phyloP scores from a whole-genome alignment of 768 basidiomycete genomes.

The Rhodocollybia butyracea region DNA sequence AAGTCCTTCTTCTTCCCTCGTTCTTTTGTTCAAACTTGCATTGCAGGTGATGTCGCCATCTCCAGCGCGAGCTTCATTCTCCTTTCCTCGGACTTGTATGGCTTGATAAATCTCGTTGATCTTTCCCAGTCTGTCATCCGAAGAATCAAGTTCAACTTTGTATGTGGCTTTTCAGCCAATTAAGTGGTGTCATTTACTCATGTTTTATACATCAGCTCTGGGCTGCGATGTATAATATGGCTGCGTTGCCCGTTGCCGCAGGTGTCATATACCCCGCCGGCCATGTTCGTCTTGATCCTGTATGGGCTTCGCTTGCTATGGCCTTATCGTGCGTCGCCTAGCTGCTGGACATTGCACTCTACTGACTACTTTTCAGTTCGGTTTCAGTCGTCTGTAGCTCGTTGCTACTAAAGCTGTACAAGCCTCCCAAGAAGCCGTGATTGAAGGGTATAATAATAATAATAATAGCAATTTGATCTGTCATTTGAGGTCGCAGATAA shows the following conservation, averaged over 20 bases:
- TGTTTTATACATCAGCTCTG: slow-evolving; percentile 41
- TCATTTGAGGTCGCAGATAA: too few species aligned
- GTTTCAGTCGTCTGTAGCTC: slow-evolving; percentile 64
- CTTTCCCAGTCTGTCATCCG: slow-evolving; percentile 64
- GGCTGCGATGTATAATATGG: slow-evolving; percentile 66
- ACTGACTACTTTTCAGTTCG: slow-evolving; percentile 35
- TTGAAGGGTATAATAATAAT: too few species aligned
- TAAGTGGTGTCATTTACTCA: neutral
- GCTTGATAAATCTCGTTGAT: slow-evolving; percentile 57
- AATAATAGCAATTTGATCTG: too few species aligned
- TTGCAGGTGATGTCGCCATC: slow-evolving; percentile 60
- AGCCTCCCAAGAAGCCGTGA: slow-evolving; percentile 11
- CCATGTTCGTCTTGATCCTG: slow-evolving; percentile 64
- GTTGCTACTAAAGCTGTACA: slow-evolving; percentile 53
- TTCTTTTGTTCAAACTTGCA: neutral
- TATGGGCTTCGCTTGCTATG: slow-evolving; percentile 82
- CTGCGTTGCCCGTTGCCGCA: slow-evolving; percentile 72
- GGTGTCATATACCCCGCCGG: slow-evolving; percentile 72
- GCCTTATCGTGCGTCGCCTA: slow-evolving; percentile 57
- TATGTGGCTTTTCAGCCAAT: too few species aligned
- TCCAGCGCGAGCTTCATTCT: slow-evolving; percentile 81
- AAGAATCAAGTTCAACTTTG: slow-evolving; percentile 75
- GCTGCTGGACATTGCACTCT: neutral
- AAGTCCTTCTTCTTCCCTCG: neutral
- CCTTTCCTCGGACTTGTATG: slow-evolving; percentile 60